These are phyloP conservation scores for Tritrichomonas musculus DNA, from an alignment of 208 protist genomes.

Conservation along the genomic window DNA sequence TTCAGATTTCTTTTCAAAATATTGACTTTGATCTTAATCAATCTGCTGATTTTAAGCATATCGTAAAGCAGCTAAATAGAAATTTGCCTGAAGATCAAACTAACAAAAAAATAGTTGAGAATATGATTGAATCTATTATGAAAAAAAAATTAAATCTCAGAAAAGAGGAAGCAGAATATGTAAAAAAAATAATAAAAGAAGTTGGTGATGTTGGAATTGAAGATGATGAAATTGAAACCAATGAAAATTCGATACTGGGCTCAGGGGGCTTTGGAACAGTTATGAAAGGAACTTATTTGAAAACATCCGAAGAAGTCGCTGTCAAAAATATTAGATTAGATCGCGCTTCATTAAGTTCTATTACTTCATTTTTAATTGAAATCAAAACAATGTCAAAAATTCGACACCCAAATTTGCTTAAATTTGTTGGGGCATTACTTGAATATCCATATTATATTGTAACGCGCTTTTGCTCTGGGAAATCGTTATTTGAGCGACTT, in stretches of 20 bases:
- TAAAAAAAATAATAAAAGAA: neutral
- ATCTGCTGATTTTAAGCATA: too few relatives aligned
- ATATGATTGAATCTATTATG: too few relatives aligned
- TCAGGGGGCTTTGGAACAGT: constrained; percentile 2
- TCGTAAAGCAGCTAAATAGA: too few relatives aligned
- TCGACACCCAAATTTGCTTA: neutral
- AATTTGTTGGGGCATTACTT: neutral
- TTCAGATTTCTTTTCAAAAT: too few relatives aligned
- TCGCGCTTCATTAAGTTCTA: neutral
- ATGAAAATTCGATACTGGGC: neutral
- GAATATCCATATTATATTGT: neutral
- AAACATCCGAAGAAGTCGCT: neutral
- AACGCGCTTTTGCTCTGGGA: neutral
- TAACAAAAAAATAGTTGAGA: too few relatives aligned
- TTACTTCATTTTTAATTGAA: neutral
- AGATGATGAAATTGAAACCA: neutral
- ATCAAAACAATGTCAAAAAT: neutral
- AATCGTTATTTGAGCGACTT: constrained; percentile 19
- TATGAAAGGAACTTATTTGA: neutral
- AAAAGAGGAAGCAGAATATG: neutral
- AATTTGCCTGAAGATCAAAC: too few relatives aligned
- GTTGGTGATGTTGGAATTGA: neutral
- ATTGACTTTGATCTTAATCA: too few relatives aligned
- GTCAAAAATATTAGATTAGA: constrained; percentile 9
- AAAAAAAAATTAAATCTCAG: too few relatives aligned